phyloP scores from a whole-genome alignment of 768 basidiomycete genomes.

The Epithele typhae region DNA sequence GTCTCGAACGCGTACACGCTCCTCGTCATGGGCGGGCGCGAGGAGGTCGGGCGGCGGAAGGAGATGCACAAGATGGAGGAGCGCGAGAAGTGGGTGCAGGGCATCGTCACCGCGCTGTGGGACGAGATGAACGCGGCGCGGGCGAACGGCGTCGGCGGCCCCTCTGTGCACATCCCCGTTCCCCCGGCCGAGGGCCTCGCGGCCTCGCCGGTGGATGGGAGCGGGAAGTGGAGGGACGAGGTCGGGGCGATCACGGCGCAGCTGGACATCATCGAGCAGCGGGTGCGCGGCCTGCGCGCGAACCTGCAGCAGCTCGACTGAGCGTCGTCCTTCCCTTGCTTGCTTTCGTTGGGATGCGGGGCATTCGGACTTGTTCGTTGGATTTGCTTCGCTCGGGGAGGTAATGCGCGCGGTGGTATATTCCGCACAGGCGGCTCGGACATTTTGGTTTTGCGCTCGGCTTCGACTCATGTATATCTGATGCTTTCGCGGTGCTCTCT shows the following conservation, averaged over 20 bases:
- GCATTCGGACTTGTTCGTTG: too few species aligned
- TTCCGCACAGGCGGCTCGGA: too few species aligned
- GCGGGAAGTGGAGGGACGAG: constrained; percentile 43
- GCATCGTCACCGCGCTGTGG: constrained; percentile 66
- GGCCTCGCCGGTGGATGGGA: too few species aligned
- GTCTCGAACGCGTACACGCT: constrained; percentile 76
- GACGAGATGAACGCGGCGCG: constrained; percentile 51
- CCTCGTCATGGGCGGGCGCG: constrained; percentile 42
- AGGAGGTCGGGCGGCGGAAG: constrained; percentile 41
- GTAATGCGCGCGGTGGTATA: too few species aligned
- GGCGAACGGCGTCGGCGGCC: constrained; percentile 32
- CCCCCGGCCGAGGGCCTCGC: constrained; percentile 4
- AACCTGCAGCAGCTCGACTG: constrained; percentile 34
- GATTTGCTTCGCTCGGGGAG: too few species aligned
- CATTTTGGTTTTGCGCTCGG: too few species aligned
- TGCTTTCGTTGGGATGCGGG: too few species aligned
- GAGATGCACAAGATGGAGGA: constrained; percentile 55
- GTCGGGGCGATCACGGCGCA: constrained; percentile 41
- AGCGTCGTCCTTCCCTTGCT: not conserved
- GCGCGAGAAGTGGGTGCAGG: constrained; percentile 71
- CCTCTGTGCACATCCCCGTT: not conserved
- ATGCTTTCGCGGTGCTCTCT: too few species aligned
- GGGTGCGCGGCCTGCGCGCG: constrained; percentile 42
- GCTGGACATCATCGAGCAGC: constrained; percentile 56
- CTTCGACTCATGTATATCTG: too few species aligned